Evolutionary conservation across 2,329 filamentous ascomycete genomes (phyloP), one percentile per base, ranked within the genome.

Genomic region (Lecanicillium sp.): DNA sequence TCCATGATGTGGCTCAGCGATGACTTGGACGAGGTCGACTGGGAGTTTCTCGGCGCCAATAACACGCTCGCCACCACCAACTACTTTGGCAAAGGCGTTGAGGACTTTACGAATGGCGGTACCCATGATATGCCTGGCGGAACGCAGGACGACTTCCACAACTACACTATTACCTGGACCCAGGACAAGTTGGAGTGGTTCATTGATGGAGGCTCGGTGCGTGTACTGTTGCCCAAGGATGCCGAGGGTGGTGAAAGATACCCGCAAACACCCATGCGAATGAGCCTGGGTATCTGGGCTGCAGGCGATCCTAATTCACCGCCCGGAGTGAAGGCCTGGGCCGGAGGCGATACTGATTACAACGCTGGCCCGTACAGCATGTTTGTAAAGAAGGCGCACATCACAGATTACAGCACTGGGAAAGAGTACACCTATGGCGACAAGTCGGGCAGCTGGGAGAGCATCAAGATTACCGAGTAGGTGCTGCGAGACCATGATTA

Each of bases 21-120:
- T 49, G 81, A 88, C 50, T 71, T 90, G 12, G 88, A 94, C 57
- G 87, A 94, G 62, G 80, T 94, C 29, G 88, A 95, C 55, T 90
- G 86, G 77, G 86, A 92, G 56, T 84, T 86, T 54, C 71, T 87
- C 42, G 86, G 86, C 33, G 72, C 72, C 41, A 81, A 86, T 53
- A 61, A 65, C 40, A 75, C 69, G 13, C 62, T 71, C 25, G 82
- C 76, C 8, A 72, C 84, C 50, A 81, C 77, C 49, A 89, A 90
- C 66, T 90, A 82, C 63, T 90, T 84, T 51, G 81, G 84, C 57
- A 87, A 89, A 66, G 85, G 84, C 35, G 68, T 61, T 65, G 65
- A 77, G 61, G 57, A 84, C 67, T 55, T 68, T 61, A 69, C 77
- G 50, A 79, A 83, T 46, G 83, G 74, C 45, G 68, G 67, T 31